phyloP scores from a whole-genome alignment of 257 asterid species.

The Plantago ovata region DNA sequence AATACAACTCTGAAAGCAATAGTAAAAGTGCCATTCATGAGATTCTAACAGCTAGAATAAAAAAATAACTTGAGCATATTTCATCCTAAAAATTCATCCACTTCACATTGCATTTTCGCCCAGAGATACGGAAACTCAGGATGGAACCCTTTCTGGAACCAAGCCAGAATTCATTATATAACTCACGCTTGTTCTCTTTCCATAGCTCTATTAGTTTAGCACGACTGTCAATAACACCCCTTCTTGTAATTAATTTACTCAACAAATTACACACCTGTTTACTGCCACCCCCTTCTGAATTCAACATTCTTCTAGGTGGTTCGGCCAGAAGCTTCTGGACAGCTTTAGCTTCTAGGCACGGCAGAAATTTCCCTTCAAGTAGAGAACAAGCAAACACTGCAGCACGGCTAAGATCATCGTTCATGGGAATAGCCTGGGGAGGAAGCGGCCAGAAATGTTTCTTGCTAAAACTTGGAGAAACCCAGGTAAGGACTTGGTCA shows the following conservation, averaged over 20 bases:
- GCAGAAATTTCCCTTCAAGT: constrained; percentile 73
- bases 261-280: constrained; percentile 65
- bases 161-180: constrained; percentile 54
- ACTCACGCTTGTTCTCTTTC: constrained; percentile 42
- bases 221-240: constrained; percentile 47
- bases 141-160: constrained; percentile 67
- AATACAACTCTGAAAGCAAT: too few relatives aligned
- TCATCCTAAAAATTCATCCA: too few relatives aligned
- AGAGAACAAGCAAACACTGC: constrained; percentile 56
- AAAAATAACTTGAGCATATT: too few relatives aligned
- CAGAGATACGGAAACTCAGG: constrained; percentile 44
- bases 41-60: too few relatives aligned
- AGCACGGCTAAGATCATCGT: constrained; percentile 42
- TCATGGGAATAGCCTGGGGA: constrained; percentile 47
- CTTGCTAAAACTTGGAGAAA: constrained; percentile 66
- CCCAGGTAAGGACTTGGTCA: constrained; percentile 70
- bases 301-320: constrained; percentile 62
- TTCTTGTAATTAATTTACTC: constrained; percentile 38
- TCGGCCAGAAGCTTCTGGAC: constrained; percentile 50
- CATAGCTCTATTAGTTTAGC: constrained; percentile 45
- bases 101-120: constrained; percentile 47
- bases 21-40: too few relatives aligned
- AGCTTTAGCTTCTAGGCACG: constrained; percentile 65
- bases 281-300: constrained; percentile 65
- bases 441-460: constrained; percentile 82